Evolutionary conservation across 176 grass and related monocot species (phyloP).

Genomic region (Hordeum vulgare): DNA sequence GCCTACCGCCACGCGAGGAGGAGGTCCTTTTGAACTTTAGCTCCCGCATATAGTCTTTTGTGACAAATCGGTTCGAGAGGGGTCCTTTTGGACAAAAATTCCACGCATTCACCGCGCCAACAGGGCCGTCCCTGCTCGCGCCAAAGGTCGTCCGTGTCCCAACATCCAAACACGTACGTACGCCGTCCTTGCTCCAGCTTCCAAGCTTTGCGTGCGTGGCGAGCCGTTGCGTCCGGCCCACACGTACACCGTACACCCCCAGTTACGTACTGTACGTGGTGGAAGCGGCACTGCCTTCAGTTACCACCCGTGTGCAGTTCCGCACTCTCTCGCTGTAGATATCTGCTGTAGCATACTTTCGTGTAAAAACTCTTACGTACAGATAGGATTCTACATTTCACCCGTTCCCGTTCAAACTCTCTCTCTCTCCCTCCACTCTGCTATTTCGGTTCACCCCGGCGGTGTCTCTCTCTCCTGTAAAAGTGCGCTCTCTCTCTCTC

Average conservation of each 20-base stretch:
- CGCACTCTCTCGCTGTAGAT: too few species aligned
- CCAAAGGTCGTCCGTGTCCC: neutral
- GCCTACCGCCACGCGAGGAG: too few species aligned
- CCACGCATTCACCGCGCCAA: too few species aligned
- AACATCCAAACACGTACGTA: neutral
- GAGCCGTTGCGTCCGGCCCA: neutral
- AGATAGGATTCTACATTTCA: too few species aligned
- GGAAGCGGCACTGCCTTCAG: neutral
- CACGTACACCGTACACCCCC: neutral
- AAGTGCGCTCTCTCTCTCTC: neutral
- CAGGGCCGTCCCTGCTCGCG: neutral
- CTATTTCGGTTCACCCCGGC: neutral
- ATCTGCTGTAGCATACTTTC: too few species aligned
- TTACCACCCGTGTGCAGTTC: neutral
- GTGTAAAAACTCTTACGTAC: too few species aligned
- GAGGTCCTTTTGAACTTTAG: too few species aligned
- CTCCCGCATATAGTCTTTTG: too few species aligned
- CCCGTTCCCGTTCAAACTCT: neutral
- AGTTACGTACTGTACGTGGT: too few species aligned
- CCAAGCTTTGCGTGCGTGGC: neutral
- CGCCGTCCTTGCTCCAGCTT: neutral
- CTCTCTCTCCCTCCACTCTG: neutral
- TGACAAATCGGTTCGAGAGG: too few species aligned
- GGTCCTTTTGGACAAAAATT: too few species aligned
- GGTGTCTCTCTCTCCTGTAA: neutral